These are phyloP conservation scores for Pleurotus ostreatus DNA, from an alignment of 768 basidiomycete species.

Conservation along the genomic window DNA sequence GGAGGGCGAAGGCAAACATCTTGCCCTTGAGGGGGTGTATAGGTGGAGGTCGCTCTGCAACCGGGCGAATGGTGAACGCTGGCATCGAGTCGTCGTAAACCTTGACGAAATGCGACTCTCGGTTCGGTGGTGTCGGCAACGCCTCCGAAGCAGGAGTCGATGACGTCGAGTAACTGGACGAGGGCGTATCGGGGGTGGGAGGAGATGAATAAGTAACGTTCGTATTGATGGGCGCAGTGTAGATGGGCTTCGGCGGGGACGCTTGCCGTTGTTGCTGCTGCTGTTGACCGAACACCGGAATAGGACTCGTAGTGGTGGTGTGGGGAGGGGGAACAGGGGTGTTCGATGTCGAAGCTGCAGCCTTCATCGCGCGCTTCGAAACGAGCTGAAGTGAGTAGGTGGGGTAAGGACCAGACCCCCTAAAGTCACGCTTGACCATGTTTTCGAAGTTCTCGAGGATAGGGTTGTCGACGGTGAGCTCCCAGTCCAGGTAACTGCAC, in stretches of 20 bases:
- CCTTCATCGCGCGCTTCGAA: constrained; percentile 53
- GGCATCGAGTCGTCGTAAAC: constrained; percentile 37
- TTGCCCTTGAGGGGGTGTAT: constrained; percentile 49
- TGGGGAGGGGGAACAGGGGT: constrained; percentile 40
- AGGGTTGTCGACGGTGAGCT: constrained; percentile 67
- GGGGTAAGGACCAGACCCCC: constrained; percentile 51
- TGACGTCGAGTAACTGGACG: constrained; percentile 42
- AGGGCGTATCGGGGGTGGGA: constrained; percentile 50
- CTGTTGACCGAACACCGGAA: constrained; percentile 37
- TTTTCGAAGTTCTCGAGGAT: constrained; percentile 59
- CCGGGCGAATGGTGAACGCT: constrained; percentile 26
- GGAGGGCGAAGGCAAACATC: constrained; percentile 63
- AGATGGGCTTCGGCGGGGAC: constrained; percentile 25
- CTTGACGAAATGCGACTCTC: constrained; percentile 46
- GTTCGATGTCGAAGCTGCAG: constrained; percentile 32
- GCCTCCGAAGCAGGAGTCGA: constrained; percentile 60
- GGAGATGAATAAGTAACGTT: constrained; percentile 22
- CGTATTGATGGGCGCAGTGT: constrained; percentile 27
- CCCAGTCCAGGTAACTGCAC: constrained; percentile 92
- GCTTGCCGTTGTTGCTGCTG: constrained; percentile 19
- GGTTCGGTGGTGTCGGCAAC: constrained; percentile 53
- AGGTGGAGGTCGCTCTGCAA: constrained; percentile 22
- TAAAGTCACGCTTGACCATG: constrained; percentile 58
- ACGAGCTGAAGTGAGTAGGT: constrained; percentile 59
- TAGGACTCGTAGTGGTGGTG: constrained; percentile 40